Conservation (phyloP, 768 basidiomycete species). For the Trametopsis cervina region DNA sequence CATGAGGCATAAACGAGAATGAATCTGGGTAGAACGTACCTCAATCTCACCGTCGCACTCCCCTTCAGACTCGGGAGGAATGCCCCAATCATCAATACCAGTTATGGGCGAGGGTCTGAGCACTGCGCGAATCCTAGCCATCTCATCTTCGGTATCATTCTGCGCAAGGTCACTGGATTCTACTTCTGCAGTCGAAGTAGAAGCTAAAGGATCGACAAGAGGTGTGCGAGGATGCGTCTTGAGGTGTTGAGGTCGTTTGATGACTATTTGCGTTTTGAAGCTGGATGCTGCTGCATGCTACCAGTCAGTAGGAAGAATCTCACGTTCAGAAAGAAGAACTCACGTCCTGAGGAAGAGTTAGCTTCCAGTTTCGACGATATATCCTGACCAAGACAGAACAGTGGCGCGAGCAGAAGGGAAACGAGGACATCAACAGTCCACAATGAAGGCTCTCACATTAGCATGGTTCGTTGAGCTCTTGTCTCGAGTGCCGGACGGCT, state of each 20-base stretch:
- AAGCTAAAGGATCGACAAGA: constrained; percentile 25
- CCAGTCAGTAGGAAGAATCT: neutral
- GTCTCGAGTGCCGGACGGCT: constrained; percentile 24
- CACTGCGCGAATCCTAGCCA: constrained; percentile 45
- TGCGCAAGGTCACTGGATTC: constrained; percentile 9
- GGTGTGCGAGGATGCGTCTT: constrained; percentile 46
- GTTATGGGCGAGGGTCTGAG: constrained; percentile 59
- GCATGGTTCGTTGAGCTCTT: constrained; percentile 14
- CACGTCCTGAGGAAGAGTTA: constrained; percentile 37
- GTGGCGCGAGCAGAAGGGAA: constrained; percentile 61
- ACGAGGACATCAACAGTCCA: constrained; percentile 31
- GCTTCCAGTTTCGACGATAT: constrained; percentile 10
- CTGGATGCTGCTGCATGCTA: constrained; percentile 1
- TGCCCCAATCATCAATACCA: constrained; percentile 69
- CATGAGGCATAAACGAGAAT: constrained; percentile 1
- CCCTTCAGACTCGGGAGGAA: constrained; percentile 49
- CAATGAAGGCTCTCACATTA: constrained; percentile 59
- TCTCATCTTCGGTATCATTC: constrained; percentile 36
- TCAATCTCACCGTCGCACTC: constrained; percentile 58
- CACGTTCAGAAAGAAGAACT: constrained; percentile 14
- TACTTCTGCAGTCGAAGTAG: constrained; percentile 10
- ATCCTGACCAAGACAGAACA: constrained; percentile 61
- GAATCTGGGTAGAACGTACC: constrained; percentile 29
- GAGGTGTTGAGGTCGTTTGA: constrained; percentile 42
- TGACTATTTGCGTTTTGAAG: constrained; percentile 48